Evolutionary conservation across 306 rosid genomes (phyloP), one percentile per base, ranked within the genome.

Genomic region (Malus orientalis): DNA sequence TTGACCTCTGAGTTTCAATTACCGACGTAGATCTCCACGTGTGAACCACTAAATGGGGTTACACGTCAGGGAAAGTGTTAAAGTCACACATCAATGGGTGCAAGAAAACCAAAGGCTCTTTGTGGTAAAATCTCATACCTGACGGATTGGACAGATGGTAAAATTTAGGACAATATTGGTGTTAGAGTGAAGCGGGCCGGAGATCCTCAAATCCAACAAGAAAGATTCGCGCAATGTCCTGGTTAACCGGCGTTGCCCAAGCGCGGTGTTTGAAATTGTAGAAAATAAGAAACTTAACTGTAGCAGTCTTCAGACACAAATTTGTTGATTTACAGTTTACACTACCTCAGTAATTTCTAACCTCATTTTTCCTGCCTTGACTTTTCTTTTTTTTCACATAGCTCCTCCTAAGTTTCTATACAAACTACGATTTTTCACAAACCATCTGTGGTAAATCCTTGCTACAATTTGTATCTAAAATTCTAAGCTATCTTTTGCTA

Each of bases 401-500:
- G 47, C 40, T 38, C 36, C 79, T 76, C 23, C 73, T 76, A 66
- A 11, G 32, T 67, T 36, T 76, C 79, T 75, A 65, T 75, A 65
- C 62, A 40, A 65, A 33, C 65, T 66, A 51, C 1, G 11, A 75
- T 62, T 63, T 63, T 65, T 75, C 76, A 75, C 72, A 60, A 70
- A 77, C 36, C n/a, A 66, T 69, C 33, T 79, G 72, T 49, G 55
- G 55, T 49, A 49, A 42, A 67, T 77, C 44, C 76, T 71, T 70
- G 71, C 84, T 81, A 83, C 84, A 77, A 36, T 70, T 80, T 74
- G 62, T 73, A 62, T 78, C 86, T 86, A 81, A n/a, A 49, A 69
- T 27, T 84, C 85, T 91, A 87, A 58, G 12, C 89, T 84, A 85
- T 27, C 88, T 75, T 64, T 32, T 78, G 40, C 32, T 67, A 70